Base-by-base conservation (phyloP, 2,329 filamentous ascomycete species). In the Beauveria brongniartii region DNA sequence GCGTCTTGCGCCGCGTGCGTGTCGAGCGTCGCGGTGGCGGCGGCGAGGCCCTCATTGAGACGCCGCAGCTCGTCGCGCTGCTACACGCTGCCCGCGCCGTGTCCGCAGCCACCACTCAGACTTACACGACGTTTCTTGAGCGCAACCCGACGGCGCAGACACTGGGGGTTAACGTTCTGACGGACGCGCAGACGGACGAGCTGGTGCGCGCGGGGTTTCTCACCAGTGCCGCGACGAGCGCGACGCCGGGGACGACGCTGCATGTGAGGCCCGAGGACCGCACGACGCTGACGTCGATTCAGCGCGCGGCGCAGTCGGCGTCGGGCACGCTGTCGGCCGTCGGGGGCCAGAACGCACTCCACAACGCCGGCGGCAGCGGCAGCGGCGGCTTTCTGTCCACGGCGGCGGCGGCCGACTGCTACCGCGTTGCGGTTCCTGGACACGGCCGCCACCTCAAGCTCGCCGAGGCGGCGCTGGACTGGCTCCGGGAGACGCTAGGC, bases 291-390 rank as follows among this genome's bases (percentile, higher is more conserved):
- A 79, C 82, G 26, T 85, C 84, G 3, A 77, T 91, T 10, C 81
- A 86, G 43, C 80, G 78, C 28, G 83, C 89, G 24, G 83, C 85
- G 2, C 80, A 77, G 64, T 85, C 87, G 24, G 83, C 87, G 5
- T 87, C 89, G 1, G 89, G 89, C 16, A 86, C 85, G 3, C 68
- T 88, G 2, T 86, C 79, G 7, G 87, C 89, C 1, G 84, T 91
- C 0, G 89, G 89, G 1, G 88, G 88, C 5, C 74, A 77, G n/a
- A 82, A 83, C 22, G 87, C 84, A 2, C 75, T 90, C 5, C 82
- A 88, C 68, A 80, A 80, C 54, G 83, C 80, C 2, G 87, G 24
- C 24, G 24, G 24, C 24, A 24, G 88, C 18, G 88, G 88, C 6
- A 14, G 28, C 14, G 53, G 6, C n/a, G 34, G 37, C 41, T 37